These are phyloP conservation scores for Globisporangium yorkense DNA, from an alignment of 352 stramenopile genomes.

Conservation along the genomic window DNA sequence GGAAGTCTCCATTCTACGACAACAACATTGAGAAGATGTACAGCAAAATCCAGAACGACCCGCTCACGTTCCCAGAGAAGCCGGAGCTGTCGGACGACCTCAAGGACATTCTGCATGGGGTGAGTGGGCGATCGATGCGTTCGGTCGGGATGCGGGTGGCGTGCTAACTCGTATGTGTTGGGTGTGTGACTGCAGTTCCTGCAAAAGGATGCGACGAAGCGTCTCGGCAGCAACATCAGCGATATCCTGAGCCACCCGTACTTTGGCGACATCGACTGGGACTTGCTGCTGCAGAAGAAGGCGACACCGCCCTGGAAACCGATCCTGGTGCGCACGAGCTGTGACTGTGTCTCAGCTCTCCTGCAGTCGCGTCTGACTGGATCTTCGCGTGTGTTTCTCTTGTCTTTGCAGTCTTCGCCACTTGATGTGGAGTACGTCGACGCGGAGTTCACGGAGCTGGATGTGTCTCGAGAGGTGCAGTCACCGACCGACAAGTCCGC, in stretches of 20 bases:
- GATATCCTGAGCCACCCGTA: constrained; percentile 82
- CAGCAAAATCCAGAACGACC: constrained; percentile 87
- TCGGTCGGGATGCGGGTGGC: not conserved
- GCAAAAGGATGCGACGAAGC: constrained; percentile 84
- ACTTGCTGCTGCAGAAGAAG: constrained; percentile 79
- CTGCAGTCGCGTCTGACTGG: not conserved
- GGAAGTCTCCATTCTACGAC: constrained; percentile 91
- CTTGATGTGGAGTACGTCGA: constrained; percentile 87
- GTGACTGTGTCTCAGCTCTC: not conserved
- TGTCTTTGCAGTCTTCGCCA: constrained; percentile 39
- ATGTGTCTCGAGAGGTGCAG: constrained; percentile 76
- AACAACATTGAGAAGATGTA: constrained; percentile 94
- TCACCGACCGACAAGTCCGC: constrained; percentile 79
- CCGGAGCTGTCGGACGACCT: constrained; percentile 61
- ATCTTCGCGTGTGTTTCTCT: not conserved
- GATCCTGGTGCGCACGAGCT: constrained; percentile 31
- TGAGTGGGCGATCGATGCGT: constrained; percentile 16
- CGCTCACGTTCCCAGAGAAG: constrained; percentile 74
- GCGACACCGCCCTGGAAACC: constrained; percentile 85
- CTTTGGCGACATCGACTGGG: constrained; percentile 80
- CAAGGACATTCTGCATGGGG: constrained; percentile 70
- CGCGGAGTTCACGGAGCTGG: constrained; percentile 79
- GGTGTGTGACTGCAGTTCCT: constrained; percentile 40
- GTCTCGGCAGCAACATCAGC: constrained; percentile 83
- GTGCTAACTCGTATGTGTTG: not conserved